Evolutionary conservation across 352 stramenopile species (phyloP).

Genomic region (Pythium rishiriense): DNA sequence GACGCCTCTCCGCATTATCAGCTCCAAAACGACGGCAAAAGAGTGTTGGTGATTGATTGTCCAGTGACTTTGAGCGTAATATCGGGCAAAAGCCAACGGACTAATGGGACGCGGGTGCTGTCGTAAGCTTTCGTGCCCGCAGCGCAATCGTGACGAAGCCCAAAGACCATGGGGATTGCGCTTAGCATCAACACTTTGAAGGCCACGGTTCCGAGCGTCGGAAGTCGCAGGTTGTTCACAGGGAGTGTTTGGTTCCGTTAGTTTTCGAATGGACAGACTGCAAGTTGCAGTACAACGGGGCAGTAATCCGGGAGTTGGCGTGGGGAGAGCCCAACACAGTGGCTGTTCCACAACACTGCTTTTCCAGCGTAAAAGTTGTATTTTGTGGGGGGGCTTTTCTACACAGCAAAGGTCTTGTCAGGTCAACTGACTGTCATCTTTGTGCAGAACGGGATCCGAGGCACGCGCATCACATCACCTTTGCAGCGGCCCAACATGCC

Average conservation of each 20-base stretch:
- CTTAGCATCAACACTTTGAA: neutral
- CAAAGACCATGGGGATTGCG: no score
- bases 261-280: neutral
- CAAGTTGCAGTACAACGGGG: conserved; percentile 1
- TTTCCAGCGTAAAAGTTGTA: neutral
- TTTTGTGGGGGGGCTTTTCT: neutral
- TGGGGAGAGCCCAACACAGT: neutral
- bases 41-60: conserved; percentile 12
- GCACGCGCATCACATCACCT: neutral
- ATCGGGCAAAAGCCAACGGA: neutral
- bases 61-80: neutral
- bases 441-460: neutral
- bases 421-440: neutral
- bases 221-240: neutral
- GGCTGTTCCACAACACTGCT: neutral
- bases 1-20: neutral
- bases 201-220: no score
- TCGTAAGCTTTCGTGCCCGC: neutral
- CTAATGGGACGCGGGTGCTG: neutral
- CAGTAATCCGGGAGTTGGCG: neutral
- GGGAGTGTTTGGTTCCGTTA: neutral
- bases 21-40: no score
- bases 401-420: neutral
- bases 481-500: neutral
- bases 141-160: neutral